Percentiles rank a stretch among this genome's conserved stretches.
Conservation (phyloP, 441 rosid species). For the Lagerstroemia fauriei region DNA sequence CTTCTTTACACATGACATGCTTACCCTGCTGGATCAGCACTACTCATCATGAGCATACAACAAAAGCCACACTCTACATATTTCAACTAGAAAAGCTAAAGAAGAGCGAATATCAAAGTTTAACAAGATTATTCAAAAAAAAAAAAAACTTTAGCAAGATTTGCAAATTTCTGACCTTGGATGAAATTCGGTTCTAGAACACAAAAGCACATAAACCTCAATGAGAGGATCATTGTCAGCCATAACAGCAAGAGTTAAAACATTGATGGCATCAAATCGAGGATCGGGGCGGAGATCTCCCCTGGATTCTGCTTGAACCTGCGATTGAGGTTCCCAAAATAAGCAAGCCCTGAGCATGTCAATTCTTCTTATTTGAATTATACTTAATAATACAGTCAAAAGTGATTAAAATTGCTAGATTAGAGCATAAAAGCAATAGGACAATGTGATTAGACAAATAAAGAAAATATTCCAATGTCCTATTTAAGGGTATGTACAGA, state of each 20-base stretch:
- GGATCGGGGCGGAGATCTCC: slow-evolving; percentile 90
- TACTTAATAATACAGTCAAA: background rate
- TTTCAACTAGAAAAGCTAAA: slow-evolving; percentile 1
- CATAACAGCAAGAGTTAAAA: slow-evolving; percentile 69
- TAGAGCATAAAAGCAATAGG: background rate
- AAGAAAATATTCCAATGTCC: background rate
- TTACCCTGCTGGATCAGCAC: background rate
- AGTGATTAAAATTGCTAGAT: background rate
- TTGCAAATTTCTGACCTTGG: slow-evolving; percentile 51
- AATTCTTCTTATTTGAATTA: background rate
- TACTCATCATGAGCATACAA: background rate
- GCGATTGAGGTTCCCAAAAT: slow-evolving; percentile 25
- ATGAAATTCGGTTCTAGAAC: slow-evolving; percentile 42
- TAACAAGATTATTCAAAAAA: background rate
- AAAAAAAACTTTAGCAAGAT: slow-evolving; percentile 5
- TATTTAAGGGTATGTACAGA: background rate
- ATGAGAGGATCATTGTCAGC: slow-evolving; percentile 53
- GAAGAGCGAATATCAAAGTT: slow-evolving; percentile 13
- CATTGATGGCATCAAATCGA: slow-evolving; percentile 73
- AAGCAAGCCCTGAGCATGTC: background rate
- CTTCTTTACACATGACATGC: background rate
- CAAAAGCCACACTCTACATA: background rate
- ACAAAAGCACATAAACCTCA: slow-evolving; percentile 59
- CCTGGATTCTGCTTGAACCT: slow-evolving; percentile 89
- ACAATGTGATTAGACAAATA: background rate